Base-by-base conservation (phyloP, 2,329 filamentous ascomycete species). In the Leptodontidium sp. region DNA sequence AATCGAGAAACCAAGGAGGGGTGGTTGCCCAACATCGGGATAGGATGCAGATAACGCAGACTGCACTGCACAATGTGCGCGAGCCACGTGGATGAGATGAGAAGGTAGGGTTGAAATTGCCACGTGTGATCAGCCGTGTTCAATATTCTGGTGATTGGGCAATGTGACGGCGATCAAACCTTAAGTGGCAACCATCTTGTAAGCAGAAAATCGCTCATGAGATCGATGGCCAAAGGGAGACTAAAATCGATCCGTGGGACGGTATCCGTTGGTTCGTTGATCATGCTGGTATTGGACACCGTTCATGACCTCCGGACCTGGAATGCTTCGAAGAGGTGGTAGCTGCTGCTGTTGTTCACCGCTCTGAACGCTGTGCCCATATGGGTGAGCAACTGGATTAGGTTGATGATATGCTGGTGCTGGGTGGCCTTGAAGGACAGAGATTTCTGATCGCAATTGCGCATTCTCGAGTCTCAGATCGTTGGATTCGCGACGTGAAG, bases 251-350 rank as follows among this genome's bases (percentile, higher is more conserved):
- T 72, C 71, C 9, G 64, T 50, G 26, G 70, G 38, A 7, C 70
- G 70, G 64, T 73, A 75, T 12, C 70, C 73, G 61, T 73, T 75
- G 14, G 67, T 43, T 32, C 72, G 65, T 29, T 71, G 67, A 12
- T 76, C 72, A 35, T 75, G 68, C 40, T 77, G 75, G 68, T 90
- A 91, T 75, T 90, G 88, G 6, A 91, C 87, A 1, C 88, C 88
- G 1, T 87, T 89, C 88, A 91, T 91, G 0, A 87, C 86, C 26
- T 90, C 88, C 1, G 88, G 85, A 40, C 64, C 71, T 24, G 65
- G 59, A 38, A 74, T 74, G 17, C 84, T 83, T 12, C 87, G 82
- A 45, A 90, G 80, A 1, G 88, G 88, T 14, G 88, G 88, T 38
- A 90, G 79, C 73, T 76, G 72, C 61, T 71, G 72, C 45, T 90